These are phyloP conservation scores for Rubia balearica DNA, from an alignment of 305 asterid species.

Conservation along the genomic window DNA sequence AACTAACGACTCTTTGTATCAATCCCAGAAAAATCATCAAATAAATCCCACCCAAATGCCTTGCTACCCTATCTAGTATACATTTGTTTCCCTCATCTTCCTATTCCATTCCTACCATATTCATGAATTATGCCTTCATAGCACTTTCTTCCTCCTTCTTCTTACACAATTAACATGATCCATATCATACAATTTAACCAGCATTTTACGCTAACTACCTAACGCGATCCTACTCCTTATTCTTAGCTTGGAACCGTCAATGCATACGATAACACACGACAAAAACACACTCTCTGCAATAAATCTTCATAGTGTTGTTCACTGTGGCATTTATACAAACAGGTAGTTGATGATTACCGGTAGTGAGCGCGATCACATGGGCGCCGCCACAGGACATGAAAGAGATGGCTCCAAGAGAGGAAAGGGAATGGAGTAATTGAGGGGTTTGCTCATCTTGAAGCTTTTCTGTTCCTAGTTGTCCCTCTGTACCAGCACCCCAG, in stretches of 20 bases:
- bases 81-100: background rate
- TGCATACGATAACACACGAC: too few relatives aligned
- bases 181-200: too few relatives aligned
- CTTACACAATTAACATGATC: too few relatives aligned
- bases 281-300: background rate
- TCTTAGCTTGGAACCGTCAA: too few relatives aligned
- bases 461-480: constrained; percentile 69
- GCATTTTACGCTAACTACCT: too few relatives aligned
- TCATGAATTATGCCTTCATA: background rate
- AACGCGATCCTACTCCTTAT: too few relatives aligned
- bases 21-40: background rate
- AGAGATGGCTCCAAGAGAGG: constrained; percentile 42
- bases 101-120: background rate
- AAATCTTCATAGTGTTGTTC: background rate
- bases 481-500: constrained; percentile 99
- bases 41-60: background rate
- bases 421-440: constrained; percentile 48
- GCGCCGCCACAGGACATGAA: constrained; percentile 94
- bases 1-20: background rate
- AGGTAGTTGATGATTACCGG: constrained; percentile 29
- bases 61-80: background rate
- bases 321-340: background rate
- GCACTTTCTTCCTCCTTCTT: background rate
- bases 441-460: constrained; percentile 62
- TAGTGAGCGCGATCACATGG: constrained; percentile 64